phyloP scores from a whole-genome alignment of 768 basidiomycete species.

The Coprinellus micaceus region DNA sequence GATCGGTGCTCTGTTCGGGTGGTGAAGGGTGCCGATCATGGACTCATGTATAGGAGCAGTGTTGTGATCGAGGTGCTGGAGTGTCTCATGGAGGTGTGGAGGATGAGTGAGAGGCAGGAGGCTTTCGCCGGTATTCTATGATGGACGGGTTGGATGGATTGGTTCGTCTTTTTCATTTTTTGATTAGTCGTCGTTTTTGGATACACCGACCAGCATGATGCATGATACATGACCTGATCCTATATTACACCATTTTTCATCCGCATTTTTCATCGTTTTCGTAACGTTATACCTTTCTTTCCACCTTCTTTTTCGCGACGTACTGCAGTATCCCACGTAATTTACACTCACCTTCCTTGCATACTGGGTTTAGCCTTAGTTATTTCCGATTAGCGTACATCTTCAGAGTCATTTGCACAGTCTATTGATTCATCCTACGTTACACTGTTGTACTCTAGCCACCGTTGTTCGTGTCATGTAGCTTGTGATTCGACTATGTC shows the following conservation, averaged over 20 bases:
- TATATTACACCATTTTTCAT: too few relatives aligned
- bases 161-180: not conserved
- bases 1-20: conserved; percentile 76
- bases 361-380: not conserved
- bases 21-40: conserved; percentile 86
- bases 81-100: conserved; percentile 57
- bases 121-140: not conserved
- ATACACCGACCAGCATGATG: too few relatives aligned
- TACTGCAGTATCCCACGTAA: conserved; percentile 8
- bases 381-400: not conserved
- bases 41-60: conserved; percentile 86
- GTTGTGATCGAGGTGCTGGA: conserved; percentile 87
- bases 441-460: too few relatives aligned
- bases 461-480: too few relatives aligned
- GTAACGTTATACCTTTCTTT: conserved; percentile 11
- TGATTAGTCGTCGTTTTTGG: not conserved
- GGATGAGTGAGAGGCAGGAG: conserved; percentile 19
- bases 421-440: too few relatives aligned
- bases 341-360: not conserved
- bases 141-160: too few relatives aligned
- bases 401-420: too few relatives aligned
- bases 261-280: not conserved
- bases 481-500: too few relatives aligned
- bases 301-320: not conserved
- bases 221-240: too few relatives aligned